Conservation (phyloP, 345 rosid genomes). For the Dimocarpus longan region DNA sequence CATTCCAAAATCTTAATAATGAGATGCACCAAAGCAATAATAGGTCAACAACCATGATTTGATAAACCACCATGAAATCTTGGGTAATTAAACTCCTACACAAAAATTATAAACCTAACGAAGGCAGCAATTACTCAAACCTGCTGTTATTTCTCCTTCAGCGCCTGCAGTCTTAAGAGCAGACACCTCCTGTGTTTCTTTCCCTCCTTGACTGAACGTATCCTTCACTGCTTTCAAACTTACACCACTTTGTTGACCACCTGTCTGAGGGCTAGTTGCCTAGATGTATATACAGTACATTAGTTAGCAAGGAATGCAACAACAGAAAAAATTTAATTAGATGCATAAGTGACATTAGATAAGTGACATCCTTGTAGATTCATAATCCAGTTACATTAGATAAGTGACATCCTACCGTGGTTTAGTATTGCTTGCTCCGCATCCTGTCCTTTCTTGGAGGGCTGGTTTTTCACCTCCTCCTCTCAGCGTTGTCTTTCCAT, state of each 20-base stretch:
- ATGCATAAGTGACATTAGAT: slow-evolving; percentile 14
- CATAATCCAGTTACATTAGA: slow-evolving; percentile 16
- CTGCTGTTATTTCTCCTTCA: slow-evolving; percentile 89
- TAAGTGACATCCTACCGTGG: slow-evolving; percentile 52
- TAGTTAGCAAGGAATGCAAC: slow-evolving; percentile 8
- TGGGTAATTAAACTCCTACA: background rate
- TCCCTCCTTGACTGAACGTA: slow-evolving; percentile 53
- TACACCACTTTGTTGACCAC: slow-evolving; percentile 64
- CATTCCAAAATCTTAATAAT: background rate
- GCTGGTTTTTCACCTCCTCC: slow-evolving; percentile 77
- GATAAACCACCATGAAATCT: background rate
- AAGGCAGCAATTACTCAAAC: slow-evolving; percentile 32
- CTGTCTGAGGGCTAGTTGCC: slow-evolving; percentile 96
- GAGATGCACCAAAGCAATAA: background rate
- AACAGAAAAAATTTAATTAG: background rate
- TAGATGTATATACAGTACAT: slow-evolving; percentile 29
- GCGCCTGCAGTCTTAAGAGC: slow-evolving; percentile 81
- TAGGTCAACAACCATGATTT: background rate
- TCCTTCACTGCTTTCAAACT: slow-evolving; percentile 85
- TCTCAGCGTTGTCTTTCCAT: slow-evolving; percentile 98
- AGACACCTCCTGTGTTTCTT: slow-evolving; percentile 63
- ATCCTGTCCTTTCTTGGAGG: slow-evolving; percentile 80
- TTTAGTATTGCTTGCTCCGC: slow-evolving; percentile 77
- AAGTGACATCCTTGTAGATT: slow-evolving; percentile 17
- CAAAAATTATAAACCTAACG: background rate